A percentile compares a stretch with the other conserved stretches of the same genome.
Conservation (phyloP, 1,284 basidiomycete genomes). For the Ustilago crameri region DNA sequence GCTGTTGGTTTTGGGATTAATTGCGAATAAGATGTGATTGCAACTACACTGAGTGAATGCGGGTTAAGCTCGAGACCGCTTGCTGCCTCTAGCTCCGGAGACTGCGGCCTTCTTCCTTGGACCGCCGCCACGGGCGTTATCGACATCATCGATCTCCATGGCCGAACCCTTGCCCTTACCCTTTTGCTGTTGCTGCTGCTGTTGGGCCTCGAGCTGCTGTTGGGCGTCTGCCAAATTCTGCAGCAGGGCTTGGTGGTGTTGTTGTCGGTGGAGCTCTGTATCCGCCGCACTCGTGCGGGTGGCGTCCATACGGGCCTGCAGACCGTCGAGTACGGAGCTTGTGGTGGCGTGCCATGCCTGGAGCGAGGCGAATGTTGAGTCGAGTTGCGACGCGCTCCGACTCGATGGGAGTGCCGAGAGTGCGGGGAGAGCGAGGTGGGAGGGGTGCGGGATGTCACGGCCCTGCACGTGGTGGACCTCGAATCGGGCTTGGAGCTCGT, state of each 20-base stretch:
- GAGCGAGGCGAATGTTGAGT: slow-evolving; percentile 9
- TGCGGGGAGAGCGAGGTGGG: not conserved
- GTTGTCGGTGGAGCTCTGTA: slow-evolving; percentile 6
- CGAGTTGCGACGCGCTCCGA: slow-evolving; percentile 7
- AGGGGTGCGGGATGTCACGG: slow-evolving; percentile 74
- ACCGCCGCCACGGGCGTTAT: slow-evolving; percentile 1
- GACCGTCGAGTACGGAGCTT: slow-evolving; percentile 14
- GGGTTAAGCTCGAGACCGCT: slow-evolving; percentile 36
- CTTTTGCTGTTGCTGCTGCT: slow-evolving; percentile 18
- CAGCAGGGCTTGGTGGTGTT: slow-evolving; percentile 28
- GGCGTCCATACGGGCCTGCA: slow-evolving; percentile 24
- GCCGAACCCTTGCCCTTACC: slow-evolving; percentile 17
- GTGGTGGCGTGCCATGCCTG: slow-evolving; percentile 30
- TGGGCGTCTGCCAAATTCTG: slow-evolving; percentile 25
- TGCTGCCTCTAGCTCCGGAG: slow-evolving; percentile 24
- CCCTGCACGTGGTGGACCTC: slow-evolving; percentile 92
- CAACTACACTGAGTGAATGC: not conserved
- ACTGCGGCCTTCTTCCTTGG: slow-evolving; percentile 26
- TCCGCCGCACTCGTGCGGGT: slow-evolving; percentile 11
- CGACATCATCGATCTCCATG: slow-evolving; percentile 40
- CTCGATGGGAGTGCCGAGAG: slow-evolving; percentile 4
- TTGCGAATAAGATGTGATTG: not conserved
- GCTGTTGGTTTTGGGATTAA: not conserved
- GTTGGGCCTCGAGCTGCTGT: slow-evolving; percentile 24
- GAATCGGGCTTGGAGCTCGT: slow-evolving; percentile 85